A percentile compares a stretch with the other conserved stretches of the same genome.
Conservation (phyloP, 139 green algal species). For the Ettlia oleoabundans region DNA sequence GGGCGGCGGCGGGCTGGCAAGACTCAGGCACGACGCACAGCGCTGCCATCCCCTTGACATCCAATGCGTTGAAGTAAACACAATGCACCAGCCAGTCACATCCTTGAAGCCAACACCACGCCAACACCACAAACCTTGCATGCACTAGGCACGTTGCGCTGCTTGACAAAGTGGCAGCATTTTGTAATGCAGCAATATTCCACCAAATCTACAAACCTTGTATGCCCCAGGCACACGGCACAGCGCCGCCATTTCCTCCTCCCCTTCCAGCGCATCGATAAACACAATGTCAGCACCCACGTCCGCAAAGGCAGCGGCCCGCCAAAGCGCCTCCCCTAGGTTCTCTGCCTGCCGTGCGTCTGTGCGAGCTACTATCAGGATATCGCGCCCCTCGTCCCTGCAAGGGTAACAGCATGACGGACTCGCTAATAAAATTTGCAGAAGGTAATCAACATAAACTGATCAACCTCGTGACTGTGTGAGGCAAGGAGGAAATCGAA, state of each 20-base stretch:
- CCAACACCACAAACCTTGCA: too few species aligned
- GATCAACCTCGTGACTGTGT: not conserved
- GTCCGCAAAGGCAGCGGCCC: conserved; percentile 86
- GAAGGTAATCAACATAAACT: too few species aligned
- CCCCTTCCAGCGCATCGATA: conserved; percentile 90
- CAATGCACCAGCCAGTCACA: too few species aligned
- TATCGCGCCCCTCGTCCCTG: conserved; percentile 86
- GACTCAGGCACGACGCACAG: too few species aligned
- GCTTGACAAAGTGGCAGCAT: too few species aligned
- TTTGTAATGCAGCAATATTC: too few species aligned
- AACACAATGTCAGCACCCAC: conserved; percentile 95
- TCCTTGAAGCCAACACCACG: too few species aligned
- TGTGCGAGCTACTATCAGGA: conserved; percentile 90
- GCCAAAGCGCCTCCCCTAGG: conserved; percentile 81
- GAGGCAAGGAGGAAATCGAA: not conserved
- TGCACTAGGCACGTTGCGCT: too few species aligned
- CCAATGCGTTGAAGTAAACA: too few species aligned
- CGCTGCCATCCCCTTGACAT: not conserved
- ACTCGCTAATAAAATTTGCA: too few species aligned
- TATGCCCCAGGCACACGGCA: conserved; percentile 27
- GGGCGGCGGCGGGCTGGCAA: too few species aligned
- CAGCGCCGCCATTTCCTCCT: conserved; percentile 87
- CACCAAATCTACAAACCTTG: not conserved
- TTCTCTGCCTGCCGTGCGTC: conserved; percentile 77
- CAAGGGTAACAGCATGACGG: conserved; percentile 6